Percentiles rank a stretch among this genome's conserved stretches.
These are phyloP conservation scores for Arachis hypogaea DNA, from an alignment of 306 rosid species.

Conservation along the genomic window DNA sequence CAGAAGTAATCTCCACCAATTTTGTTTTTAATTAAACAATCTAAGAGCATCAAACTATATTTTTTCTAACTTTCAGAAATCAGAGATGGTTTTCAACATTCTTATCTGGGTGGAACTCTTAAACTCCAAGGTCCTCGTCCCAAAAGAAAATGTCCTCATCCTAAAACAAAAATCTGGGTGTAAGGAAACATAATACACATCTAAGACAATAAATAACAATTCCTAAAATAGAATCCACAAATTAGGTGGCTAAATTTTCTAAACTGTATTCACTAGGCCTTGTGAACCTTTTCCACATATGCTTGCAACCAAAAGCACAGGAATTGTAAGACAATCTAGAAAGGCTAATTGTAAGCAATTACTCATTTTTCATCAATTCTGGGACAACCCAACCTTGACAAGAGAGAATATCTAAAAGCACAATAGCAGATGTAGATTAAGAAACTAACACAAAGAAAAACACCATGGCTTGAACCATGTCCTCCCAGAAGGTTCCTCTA, in stretches of 20 bases:
- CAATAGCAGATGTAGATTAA: not conserved
- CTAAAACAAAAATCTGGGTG: not conserved
- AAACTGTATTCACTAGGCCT: conserved; percentile 37
- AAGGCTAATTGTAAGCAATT: not conserved
- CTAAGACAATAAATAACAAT: not conserved
- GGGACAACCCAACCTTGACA: not conserved
- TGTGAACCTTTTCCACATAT: conserved; percentile 50
- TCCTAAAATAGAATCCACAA: conserved; percentile 6
- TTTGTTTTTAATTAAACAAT: too few species aligned
- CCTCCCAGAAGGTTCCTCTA: too few species aligned
- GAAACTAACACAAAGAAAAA: conserved; percentile 1
- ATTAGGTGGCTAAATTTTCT: conserved; percentile 26
- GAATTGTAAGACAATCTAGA: conserved; percentile 8
- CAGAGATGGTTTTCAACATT: too few species aligned
- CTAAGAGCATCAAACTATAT: too few species aligned
- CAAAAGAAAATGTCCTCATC: too few species aligned
- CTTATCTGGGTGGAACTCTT: conserved; percentile 11
- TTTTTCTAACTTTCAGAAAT: too few species aligned
- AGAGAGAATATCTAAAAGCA: not conserved
- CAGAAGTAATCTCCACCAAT: too few species aligned
- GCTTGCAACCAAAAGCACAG: conserved; percentile 58
- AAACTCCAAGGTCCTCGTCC: not conserved
- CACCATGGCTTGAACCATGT: too few species aligned
- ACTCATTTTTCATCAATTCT: not conserved
- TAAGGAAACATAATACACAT: too few species aligned